phyloP scores from a whole-genome alignment of 345 rosid genomes.

The Iberis pinnata region DNA sequence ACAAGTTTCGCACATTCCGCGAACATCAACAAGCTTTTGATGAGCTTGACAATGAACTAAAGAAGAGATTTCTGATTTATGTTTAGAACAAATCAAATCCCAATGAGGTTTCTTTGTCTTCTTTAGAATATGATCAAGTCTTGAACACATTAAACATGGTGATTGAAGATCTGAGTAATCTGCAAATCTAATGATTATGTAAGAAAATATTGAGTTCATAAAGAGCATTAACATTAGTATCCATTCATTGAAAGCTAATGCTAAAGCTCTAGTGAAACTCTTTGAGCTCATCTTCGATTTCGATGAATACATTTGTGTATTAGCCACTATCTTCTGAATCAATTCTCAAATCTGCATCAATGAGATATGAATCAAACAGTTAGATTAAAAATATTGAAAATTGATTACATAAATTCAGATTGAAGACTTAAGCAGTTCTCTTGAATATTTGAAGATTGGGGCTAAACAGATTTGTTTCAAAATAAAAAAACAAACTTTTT shows the following conservation, averaged over 20 bases:
- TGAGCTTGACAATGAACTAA: slow-evolving; percentile 77
- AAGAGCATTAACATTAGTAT: slow-evolving; percentile 63
- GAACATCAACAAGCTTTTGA: slow-evolving; percentile 69
- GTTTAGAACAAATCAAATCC: slow-evolving; percentile 71
- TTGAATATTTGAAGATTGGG: no score
- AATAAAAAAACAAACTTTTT: no score
- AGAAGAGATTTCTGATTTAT: slow-evolving; percentile 80
- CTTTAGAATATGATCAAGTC: slow-evolving; percentile 76
- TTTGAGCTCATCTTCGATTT: slow-evolving; percentile 33
- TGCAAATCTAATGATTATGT: slow-evolving; percentile 61
- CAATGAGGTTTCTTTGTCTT: slow-evolving; percentile 42
- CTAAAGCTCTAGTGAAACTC: slow-evolving; percentile 47
- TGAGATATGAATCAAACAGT: slow-evolving; percentile 11
- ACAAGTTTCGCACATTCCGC: slow-evolving; percentile 68
- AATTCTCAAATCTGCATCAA: slow-evolving; percentile 25
- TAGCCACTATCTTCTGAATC: slow-evolving; percentile 35
- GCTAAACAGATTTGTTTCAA: no score
- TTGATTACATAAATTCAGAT: no score
- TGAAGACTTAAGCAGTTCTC: not conserved
- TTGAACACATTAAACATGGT: slow-evolving; percentile 78
- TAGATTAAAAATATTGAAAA: not conserved
- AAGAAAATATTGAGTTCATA: slow-evolving; percentile 51
- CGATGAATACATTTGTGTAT: slow-evolving; percentile 36
- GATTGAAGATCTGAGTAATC: slow-evolving; percentile 45
- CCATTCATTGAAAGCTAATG: slow-evolving; percentile 74